phyloP scores from a whole-genome alignment of 164 flowering plant species.

The Piper betle region DNA sequence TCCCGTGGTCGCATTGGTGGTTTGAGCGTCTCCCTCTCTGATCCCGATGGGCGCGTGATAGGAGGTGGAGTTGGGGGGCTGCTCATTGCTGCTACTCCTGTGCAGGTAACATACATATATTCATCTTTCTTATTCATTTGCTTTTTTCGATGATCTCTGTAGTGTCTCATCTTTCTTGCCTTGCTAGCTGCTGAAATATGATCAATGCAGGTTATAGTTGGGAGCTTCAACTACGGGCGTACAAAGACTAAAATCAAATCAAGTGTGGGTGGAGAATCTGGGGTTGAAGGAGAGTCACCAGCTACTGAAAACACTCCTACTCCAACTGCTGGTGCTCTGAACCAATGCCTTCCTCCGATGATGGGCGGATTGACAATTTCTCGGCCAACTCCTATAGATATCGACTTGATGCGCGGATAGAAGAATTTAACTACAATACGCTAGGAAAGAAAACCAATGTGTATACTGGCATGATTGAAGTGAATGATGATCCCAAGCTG shows the following conservation, averaged over 20 bases:
- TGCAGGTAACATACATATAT: constrained; percentile 43
- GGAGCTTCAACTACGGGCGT: constrained; percentile 33
- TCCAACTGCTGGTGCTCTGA: constrained; percentile 17
- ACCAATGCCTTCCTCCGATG: constrained; percentile 22
- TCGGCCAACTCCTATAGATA: constrained; percentile 38
- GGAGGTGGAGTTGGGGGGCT: no score
- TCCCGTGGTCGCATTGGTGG: constrained; percentile 61
- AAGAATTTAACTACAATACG: neutral
- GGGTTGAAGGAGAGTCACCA: constrained; percentile 17
- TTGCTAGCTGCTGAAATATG: neutral
- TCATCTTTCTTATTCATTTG: neutral
- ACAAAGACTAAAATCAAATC: constrained; percentile 34
- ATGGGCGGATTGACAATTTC: constrained; percentile 45
- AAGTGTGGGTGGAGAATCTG: constrained; percentile 16
- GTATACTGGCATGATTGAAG: constrained; percentile 25
- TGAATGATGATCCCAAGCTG: neutral
- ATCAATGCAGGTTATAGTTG: constrained; percentile 54
- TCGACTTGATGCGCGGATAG: constrained; percentile 72
- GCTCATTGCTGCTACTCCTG: constrained; percentile 77
- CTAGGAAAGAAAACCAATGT: constrained; percentile 7
- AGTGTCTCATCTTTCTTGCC: neutral
- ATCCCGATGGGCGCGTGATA: no score
- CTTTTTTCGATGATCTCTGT: no score
- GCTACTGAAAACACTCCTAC: constrained; percentile 22
- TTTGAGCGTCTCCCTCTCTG: constrained; percentile 66